phyloP scores from a whole-genome alignment of 2,329 filamentous ascomycete genomes.

The Lanzia echinophila region DNA sequence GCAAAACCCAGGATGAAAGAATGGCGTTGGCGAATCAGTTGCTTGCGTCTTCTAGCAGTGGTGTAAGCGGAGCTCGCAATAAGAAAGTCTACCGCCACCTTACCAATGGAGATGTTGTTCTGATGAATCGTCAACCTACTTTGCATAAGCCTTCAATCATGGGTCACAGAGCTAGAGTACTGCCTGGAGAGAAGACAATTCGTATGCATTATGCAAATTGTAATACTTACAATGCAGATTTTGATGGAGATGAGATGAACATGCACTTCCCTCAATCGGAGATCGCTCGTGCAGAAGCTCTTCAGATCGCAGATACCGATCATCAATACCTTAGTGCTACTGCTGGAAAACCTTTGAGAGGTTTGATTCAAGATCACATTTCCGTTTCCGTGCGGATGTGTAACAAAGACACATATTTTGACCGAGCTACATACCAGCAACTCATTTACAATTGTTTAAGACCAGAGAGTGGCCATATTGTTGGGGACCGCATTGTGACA shows the following conservation, averaged over 20 bases:
- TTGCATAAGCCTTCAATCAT: conserved; percentile 99
- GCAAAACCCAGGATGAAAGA: conserved; percentile 83
- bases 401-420: conserved; percentile 86
- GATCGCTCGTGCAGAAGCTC: conserved; percentile 82
- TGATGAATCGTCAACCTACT: conserved; percentile 98
- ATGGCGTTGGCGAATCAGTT: conserved; percentile 88
- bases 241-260: conserved; percentile 99
- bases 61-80: conserved; percentile 68
- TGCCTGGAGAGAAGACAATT: conserved; percentile 93
- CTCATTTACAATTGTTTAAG: conserved; percentile 85
- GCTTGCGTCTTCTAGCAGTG: conserved; percentile 72
- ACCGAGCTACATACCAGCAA: conserved; percentile 81
- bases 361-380: conserved; percentile 97
- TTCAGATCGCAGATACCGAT: conserved; percentile 91
- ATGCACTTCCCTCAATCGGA: conserved; percentile 99
- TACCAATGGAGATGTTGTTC: conserved; percentile 90
- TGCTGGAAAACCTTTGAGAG: conserved; percentile 85
- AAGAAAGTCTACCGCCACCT: conserved; percentile 97
- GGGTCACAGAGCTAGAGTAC: conserved; percentile 87
- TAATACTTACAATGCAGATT: conserved; percentile 99
- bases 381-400: conserved; percentile 90
- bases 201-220: conserved; percentile 99
- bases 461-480: conserved; percentile 84
- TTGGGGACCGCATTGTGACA: conserved; percentile 73
- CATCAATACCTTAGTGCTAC: conserved; percentile 95